These are phyloP conservation scores for Podospora pseudopauciseta DNA, from an alignment of 495 filamentous ascomycete species.

Conservation along the genomic window DNA sequence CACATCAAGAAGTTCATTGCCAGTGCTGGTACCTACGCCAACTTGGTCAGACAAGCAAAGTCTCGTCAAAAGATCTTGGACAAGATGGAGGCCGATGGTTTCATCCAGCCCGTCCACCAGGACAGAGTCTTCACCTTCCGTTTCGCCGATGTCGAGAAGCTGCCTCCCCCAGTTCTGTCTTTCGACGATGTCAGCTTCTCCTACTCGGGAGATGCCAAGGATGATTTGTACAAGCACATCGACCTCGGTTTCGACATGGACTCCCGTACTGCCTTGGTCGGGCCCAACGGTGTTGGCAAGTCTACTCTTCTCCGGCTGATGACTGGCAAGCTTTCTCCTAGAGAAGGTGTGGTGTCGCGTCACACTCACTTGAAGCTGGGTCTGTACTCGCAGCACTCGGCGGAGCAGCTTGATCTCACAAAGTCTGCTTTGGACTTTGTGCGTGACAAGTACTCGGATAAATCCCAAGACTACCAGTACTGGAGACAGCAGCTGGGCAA, in stretches of 20 bases:
- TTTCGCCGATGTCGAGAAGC: conserved; percentile 97
- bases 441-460: conserved; percentile 84
- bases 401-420: conserved; percentile 95
- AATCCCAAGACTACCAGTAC: conserved; percentile 97
- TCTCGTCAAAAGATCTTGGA: conserved; percentile 99
- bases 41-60: conserved; percentile 97
- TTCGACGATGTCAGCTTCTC: conserved; percentile 98
- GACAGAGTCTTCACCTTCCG: conserved; percentile 97
- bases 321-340: conserved; percentile 92
- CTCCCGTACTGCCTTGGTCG: conserved; percentile 92
- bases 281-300: conserved; percentile 99
- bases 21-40: conserved; percentile 98
- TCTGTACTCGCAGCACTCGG: conserved; percentile 95
- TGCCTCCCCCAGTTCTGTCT: conserved; percentile 91
- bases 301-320: conserved; percentile 97
- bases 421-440: conserved; percentile 98
- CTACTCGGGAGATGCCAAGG: conserved; percentile 82
- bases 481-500: conserved; percentile 96
- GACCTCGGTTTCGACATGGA: conserved; percentile 99
- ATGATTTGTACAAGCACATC: conserved; percentile 92
- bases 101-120: conserved; percentile 82
- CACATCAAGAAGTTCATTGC: conserved; percentile 99
- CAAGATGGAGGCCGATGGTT: conserved; percentile 99
- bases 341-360: conserved; percentile 71
- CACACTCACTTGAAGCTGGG: conserved; percentile 99